phyloP scores from a whole-genome alignment of 345 rosid species.

The Lepidium didymum region DNA sequence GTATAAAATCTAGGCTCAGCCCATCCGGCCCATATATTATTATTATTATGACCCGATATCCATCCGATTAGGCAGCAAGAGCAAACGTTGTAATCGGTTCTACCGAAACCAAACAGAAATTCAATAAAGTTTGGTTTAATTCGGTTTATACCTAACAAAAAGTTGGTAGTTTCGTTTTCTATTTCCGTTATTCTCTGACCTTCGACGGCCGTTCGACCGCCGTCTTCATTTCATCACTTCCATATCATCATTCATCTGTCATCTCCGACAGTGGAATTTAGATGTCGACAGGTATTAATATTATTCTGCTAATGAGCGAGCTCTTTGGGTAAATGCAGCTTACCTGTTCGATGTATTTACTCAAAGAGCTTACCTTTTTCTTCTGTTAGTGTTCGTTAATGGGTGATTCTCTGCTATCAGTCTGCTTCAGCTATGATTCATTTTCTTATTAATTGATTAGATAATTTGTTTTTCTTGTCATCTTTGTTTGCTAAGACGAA shows the following conservation, averaged over 20 bases:
- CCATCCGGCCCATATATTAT: too few species aligned
- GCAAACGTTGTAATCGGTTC: background rate
- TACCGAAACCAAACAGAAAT: background rate
- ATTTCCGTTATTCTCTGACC: background rate
- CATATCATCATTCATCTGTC: background rate
- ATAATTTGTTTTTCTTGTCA: background rate
- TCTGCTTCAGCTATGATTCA: background rate
- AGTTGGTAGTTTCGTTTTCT: background rate
- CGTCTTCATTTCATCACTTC: background rate
- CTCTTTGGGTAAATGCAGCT: background rate
- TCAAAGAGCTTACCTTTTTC: background rate
- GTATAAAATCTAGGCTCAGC: too few species aligned
- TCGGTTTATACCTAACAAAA: background rate
- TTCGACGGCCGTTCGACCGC: background rate
- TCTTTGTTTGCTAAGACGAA: background rate
- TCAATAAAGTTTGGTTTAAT: background rate
- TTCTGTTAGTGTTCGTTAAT: background rate
- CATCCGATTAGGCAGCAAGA: too few species aligned
- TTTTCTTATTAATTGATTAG: background rate
- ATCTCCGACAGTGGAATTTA: background rate
- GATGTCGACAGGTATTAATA: slow-evolving; percentile 16
- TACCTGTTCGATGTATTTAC: slow-evolving; percentile 28
- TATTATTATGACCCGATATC: too few species aligned
- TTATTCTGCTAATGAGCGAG: background rate
- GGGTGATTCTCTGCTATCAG: background rate